Evolutionary conservation across 176 grass and related monocot genomes (phyloP), one percentile per base, ranked within the genome.

Genomic region (Pontederia crassipes): DNA sequence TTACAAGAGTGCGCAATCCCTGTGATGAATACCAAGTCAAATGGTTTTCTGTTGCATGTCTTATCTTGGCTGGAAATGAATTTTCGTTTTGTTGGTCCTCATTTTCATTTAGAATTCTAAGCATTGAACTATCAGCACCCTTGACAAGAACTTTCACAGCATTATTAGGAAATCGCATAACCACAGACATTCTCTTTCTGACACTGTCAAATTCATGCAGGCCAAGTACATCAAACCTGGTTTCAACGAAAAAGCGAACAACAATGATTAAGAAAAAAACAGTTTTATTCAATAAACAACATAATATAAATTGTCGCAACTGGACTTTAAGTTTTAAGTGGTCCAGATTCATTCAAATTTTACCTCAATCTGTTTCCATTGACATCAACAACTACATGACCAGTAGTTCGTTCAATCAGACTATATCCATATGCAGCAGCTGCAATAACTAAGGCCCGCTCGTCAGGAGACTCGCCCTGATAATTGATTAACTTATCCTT

Each of bases 401-500:
- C 88, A 2, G 88, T 92, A 49, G 93, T 98, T 76, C 93, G 79
- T 71, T 98, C 88, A 51, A 92, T 48, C 68, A 98, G 93, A n/a
- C 65, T 89, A 61, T 98, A 92, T 52, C 93, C 87, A 9, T 92
- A 92, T 66, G 84, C 76, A 74, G 84, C 72, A 61, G 93, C 93
- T 46, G 93, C 93, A 62, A 24, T 83, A 74, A 98, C 93, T 70
- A 98, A 82, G 26, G 93, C 87, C 74, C 89, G 93, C 49, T 98
- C 93, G 77, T 98, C 93, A 72, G 93, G 93, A 71, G 93, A 98
- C 60, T 98, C 93, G 0, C 93, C 88, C 64, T 98, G 93, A 79
- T 98, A 98, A 79, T 92, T 71, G 68, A 98, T 89, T 75, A 52
- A 53, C 51, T 67, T 66, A 77, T 54, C 78, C 68, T 76, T 80